These are phyloP conservation scores for Entomortierella parvispora DNA, from an alignment of 192 early-diverging fungal species.

Conservation along the genomic window DNA sequence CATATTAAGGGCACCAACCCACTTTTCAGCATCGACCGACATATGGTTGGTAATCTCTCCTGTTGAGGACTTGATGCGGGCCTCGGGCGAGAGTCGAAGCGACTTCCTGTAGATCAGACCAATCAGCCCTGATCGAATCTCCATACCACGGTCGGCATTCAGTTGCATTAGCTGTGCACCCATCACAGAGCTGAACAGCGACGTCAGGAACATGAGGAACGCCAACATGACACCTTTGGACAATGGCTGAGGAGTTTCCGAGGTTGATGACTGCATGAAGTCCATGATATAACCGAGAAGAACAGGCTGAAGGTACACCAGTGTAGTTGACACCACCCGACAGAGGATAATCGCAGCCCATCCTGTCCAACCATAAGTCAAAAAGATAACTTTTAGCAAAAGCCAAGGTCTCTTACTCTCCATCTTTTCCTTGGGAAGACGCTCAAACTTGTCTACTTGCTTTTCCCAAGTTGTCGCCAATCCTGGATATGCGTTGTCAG, in stretches of 20 bases:
- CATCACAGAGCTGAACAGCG: conserved; percentile 14
- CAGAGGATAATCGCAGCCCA: conserved; percentile 30
- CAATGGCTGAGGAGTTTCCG: conserved; percentile 1
- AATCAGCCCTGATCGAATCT: conserved; percentile 35
- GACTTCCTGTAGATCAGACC: conserved; percentile 82
- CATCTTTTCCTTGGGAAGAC: conserved; percentile 1
- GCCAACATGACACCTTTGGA: conserved; percentile 18
- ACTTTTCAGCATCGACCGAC: conserved; percentile 71
- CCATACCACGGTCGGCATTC: conserved; percentile 37
- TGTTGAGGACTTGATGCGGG: conserved; percentile 19
- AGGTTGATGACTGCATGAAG: conserved; percentile 21
- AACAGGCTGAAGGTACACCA: conserved; percentile 30
- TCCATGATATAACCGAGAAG: conserved; percentile 28
- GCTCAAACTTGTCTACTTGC: background rate
- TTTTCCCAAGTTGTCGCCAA: conserved; percentile 11
- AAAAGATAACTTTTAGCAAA: conserved; percentile 15
- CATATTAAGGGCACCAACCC: conserved; percentile 47
- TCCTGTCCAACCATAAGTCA: conserved; percentile 15
- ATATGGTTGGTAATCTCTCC: conserved; percentile 65
- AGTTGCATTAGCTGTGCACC: conserved; percentile 24
- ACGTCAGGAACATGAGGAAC: conserved; percentile 27
- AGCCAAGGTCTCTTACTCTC: conserved; percentile 16
- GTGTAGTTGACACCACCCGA: conserved; percentile 13
- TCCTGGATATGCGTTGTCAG: conserved; percentile 17
- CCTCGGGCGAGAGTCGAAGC: conserved; percentile 72